Conservation (phyloP, 2,329 filamentous ascomycete genomes). For the Penicillium thymicola region DNA sequence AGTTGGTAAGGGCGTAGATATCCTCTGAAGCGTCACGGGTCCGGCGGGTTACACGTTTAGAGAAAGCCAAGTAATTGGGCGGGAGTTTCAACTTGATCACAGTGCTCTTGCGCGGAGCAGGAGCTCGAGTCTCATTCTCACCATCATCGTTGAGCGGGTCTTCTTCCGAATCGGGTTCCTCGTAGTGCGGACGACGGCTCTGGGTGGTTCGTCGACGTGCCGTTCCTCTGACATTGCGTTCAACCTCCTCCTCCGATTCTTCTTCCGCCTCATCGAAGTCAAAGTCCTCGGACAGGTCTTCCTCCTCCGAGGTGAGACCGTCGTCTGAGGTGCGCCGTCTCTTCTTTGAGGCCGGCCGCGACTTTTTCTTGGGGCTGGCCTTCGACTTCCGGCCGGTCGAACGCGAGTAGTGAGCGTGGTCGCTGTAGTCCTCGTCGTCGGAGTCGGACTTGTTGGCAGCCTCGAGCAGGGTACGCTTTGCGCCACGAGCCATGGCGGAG, state of each 20-base stretch:
- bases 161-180: conserved; percentile 47
- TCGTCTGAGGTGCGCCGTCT: conserved; percentile 49
- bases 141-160: conserved; percentile 24
- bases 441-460: conserved; percentile 44
- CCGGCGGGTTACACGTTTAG: conserved; percentile 56
- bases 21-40: conserved; percentile 57
- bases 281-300: conserved; percentile 40
- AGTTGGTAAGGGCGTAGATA: conserved; percentile 57
- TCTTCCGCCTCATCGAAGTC: conserved; percentile 46
- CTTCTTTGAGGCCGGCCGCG: conserved; percentile 36
- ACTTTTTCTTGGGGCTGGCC: conserved; percentile 31
- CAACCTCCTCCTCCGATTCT: conserved; percentile 40
- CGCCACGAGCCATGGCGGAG: conserved; percentile 31
- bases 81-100: conserved; percentile 32
- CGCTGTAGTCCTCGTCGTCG: conserved; percentile 45
- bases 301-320: conserved; percentile 39
- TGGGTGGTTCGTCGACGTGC: conserved; percentile 53
- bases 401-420: conserved; percentile 30
- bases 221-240: conserved; percentile 57
- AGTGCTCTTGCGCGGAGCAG: conserved; percentile 21
- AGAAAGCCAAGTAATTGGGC: conserved; percentile 28
- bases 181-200: conserved; percentile 55
- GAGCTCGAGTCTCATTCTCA: conserved; percentile 14
- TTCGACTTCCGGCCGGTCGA: conserved; percentile 30
- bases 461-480: conserved; percentile 45